Base-by-base conservation (phyloP, 306 rosid genomes). In the Glycyrrhiza uralensis region DNA sequence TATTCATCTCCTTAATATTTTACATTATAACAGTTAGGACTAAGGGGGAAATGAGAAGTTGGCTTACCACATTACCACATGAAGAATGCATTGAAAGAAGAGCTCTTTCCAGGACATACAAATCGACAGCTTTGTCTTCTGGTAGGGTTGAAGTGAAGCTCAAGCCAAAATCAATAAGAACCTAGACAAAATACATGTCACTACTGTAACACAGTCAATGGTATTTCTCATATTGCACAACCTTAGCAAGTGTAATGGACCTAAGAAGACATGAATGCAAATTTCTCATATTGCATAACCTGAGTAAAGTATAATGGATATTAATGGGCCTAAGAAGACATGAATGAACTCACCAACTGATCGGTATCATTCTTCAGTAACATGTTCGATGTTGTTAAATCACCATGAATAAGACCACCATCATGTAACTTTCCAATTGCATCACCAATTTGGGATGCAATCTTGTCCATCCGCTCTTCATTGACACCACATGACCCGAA, bases 121-220 rank as follows among this genome's bases (percentile, higher is more conserved):
- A 82, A 86, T 93, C 92, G 14, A 93, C 97, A 50, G 96, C 97
- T 82, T 93, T 93, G 64, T 93, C 98, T 80, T 93, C 96, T 0
- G 93, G 91, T 56, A 90, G 86, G 44, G 96, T 87, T 68, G 97
- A 93, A 66, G 93, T 93, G 72, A 82, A 93, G 85, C 96, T 93
- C 86, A 93, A 72, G 30, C 96, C 98, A 42, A 93, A 93, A 82
- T 93, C 96, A 83, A 88, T 90, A 39, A 90, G 86, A 24, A 90
- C 96, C 96, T 93, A 56, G 3, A 51, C 52, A 78, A 71, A 82
- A 60, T 14, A 82, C 28, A 78, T 17, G 2, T 36, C 1, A 69
- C 58, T 41, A 32, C 67, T 2, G 17, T 32, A 49, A 71, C 29
- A 66, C 61, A 71, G 54, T 72, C 30, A 44, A 81, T 35, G 28